A percentile compares a stretch with the other conserved stretches of the same genome.
phyloP scores from a whole-genome alignment of 306 rosid species.

The Carpinus fangiana region DNA sequence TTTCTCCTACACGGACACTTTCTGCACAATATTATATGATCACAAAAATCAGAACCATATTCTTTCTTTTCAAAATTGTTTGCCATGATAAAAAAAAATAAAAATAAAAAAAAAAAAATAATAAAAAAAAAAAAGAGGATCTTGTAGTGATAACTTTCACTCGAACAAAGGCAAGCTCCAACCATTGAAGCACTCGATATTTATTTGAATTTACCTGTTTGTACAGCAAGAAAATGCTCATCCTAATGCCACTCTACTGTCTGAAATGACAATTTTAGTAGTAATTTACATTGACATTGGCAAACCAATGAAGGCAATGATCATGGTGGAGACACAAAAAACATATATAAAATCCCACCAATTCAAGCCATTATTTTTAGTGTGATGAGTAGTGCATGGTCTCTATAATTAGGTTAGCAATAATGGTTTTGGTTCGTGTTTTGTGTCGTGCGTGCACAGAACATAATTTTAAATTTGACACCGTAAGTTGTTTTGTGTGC shows the following conservation, averaged over 20 bases:
- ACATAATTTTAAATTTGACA: too few relatives aligned
- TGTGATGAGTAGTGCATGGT: slow-evolving; percentile 14
- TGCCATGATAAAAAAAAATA: slow-evolving; percentile 16
- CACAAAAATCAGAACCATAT: slow-evolving; percentile 28
- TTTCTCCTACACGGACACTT: slow-evolving; percentile 16
- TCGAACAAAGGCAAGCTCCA: slow-evolving; percentile 8
- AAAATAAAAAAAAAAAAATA: too few relatives aligned
- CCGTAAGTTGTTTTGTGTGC: too few relatives aligned
- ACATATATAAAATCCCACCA: neutral
- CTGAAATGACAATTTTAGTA: slow-evolving; percentile 19
- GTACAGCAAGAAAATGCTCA: slow-evolving; percentile 18
- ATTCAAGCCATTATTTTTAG: slow-evolving; percentile 23
- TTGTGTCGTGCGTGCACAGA: too few relatives aligned
- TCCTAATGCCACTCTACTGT: slow-evolving; percentile 25
- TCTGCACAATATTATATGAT: slow-evolving; percentile 17
- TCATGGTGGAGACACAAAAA: slow-evolving; percentile 21
- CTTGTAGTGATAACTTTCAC: slow-evolving; percentile 19
- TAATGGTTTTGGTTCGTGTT: too few relatives aligned
- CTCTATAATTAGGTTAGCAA: neutral
- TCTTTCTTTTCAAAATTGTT: slow-evolving; percentile 11
- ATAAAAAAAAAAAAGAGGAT: too few relatives aligned
- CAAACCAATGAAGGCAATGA: slow-evolving; percentile 40
- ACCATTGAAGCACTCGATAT: slow-evolving; percentile 23
- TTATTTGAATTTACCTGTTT: slow-evolving; percentile 19
- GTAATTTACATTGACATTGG: slow-evolving; percentile 12